Evolutionary conservation across 2,329 filamentous ascomycete genomes (phyloP).

Genomic region (Trichoderma atroviride): DNA sequence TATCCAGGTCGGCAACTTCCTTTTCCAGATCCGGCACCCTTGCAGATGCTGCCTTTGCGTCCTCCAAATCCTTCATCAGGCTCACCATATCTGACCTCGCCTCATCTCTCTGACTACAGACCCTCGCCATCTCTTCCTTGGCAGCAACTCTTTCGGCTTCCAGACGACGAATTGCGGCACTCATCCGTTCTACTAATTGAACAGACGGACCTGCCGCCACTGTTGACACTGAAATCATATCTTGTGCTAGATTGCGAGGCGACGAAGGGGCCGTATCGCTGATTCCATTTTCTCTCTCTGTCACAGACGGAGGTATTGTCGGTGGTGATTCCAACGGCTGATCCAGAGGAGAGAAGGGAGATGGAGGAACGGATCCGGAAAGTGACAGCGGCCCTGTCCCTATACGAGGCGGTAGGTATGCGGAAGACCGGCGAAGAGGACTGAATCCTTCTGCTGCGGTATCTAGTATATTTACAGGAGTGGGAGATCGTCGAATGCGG

Average conservation of each 20-base stretch:
- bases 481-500: conserved; percentile 40
- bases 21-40: conserved; percentile 67
- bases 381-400: conserved; percentile 46
- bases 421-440: conserved; percentile 53
- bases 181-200: conserved; percentile 95
- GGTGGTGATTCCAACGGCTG: conserved; percentile 38
- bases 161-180: conserved; percentile 83
- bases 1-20: conserved; percentile 69
- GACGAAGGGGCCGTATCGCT: conserved; percentile 54
- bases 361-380: conserved; percentile 41
- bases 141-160: conserved; percentile 89
- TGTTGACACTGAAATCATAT: conserved; percentile 87
- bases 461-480: conserved; percentile 54
- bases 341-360: conserved; percentile 55
- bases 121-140: conserved; percentile 80
- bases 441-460: conserved; percentile 44
- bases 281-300: conserved; percentile 56
- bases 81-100: conserved; percentile 87
- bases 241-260: conserved; percentile 72
- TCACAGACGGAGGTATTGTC: conserved; percentile 45
- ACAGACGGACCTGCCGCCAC: conserved; percentile 89
- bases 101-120: conserved; percentile 86
- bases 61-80: conserved; percentile 84
- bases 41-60: conserved; percentile 61
- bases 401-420: conserved; percentile 49